A percentile compares a stretch with the other conserved stretches of the same genome.
phyloP scores from a whole-genome alignment of 1,139 yeast species.

The Yamadazyma spencermartinsiae region DNA sequence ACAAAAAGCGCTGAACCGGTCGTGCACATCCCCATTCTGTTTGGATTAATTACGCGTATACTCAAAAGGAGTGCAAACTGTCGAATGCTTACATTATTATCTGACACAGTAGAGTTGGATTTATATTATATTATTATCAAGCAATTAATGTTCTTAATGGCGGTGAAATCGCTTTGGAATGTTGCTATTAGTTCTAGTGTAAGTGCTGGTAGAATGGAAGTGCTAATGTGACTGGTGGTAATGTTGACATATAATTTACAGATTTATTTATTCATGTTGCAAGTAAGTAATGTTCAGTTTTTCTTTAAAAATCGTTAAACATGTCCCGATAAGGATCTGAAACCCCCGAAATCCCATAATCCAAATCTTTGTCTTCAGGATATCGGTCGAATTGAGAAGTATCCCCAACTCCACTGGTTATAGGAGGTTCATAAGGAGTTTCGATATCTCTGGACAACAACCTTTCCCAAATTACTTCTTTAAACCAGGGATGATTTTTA shows the following conservation, averaged over 20 bases:
- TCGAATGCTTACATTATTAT: neutral
- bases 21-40: neutral
- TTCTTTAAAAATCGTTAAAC: constrained; percentile 48
- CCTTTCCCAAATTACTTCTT: constrained; percentile 63
- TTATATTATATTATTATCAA: neutral
- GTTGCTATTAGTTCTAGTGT: neutral
- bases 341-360: constrained; percentile 48
- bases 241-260: neutral
- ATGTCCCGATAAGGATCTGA: constrained; percentile 51
- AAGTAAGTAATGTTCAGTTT: too few relatives aligned
- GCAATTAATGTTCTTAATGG: neutral
- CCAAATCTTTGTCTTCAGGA: constrained; percentile 55
- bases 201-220: neutral
- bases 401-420: constrained; percentile 62
- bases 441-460: constrained; percentile 57
- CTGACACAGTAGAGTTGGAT: neutral
- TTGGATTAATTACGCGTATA: neutral
- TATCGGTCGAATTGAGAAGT: constrained; percentile 61
- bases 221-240: neutral
- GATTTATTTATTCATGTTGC: neutral
- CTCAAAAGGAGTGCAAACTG: neutral
- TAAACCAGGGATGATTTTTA: constrained; percentile 58
- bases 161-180: neutral
- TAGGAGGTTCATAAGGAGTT: constrained; percentile 65
- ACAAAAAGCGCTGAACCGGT: neutral